Percentiles rank a stretch among this genome's conserved stretches.
These are phyloP conservation scores for Cladophialophora psammophila DNA, from an alignment of 2,329 filamentous ascomycete genomes.

Conservation along the genomic window DNA sequence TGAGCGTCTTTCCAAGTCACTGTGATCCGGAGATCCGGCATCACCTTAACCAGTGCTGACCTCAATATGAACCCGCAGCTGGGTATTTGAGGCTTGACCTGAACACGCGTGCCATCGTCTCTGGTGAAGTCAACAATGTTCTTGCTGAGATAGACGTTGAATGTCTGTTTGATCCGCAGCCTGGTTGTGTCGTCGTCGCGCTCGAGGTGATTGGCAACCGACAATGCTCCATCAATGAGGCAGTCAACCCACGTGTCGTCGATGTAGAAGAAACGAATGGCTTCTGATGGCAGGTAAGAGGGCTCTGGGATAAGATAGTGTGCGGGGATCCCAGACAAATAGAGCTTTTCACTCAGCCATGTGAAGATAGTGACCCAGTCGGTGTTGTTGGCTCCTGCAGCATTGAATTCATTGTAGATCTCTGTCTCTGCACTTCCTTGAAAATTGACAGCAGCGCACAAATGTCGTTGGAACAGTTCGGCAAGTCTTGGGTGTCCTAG, in stretches of 20 bases:
- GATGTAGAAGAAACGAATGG: conserved; percentile 55
- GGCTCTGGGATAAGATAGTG: conserved; percentile 55
- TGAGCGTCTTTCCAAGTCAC: too few relatives aligned
- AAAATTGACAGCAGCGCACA: too few relatives aligned
- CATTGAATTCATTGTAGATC: conserved; percentile 47
- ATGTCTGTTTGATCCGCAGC: conserved; percentile 42
- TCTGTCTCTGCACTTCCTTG: neutral
- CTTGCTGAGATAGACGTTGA: conserved; percentile 24
- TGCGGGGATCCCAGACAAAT: conserved; percentile 49
- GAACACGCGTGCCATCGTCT: too few relatives aligned
- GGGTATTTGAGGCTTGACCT: too few relatives aligned
- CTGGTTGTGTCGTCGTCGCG: conserved; percentile 43
- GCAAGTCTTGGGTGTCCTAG: too few relatives aligned
- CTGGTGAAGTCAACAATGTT: too few relatives aligned
- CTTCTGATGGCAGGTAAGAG: conserved; percentile 47
- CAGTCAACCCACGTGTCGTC: conserved; percentile 55
- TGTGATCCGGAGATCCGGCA: too few relatives aligned
- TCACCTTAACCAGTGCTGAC: too few relatives aligned
- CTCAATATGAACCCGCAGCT: too few relatives aligned
- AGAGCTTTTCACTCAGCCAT: conserved; percentile 51
- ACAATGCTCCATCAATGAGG: conserved; percentile 55
- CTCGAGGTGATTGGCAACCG: conserved; percentile 50
- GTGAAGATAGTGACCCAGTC: conserved; percentile 50
- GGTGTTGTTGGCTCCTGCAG: conserved; percentile 36
- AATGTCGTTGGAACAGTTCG: too few relatives aligned